Evolutionary conservation across 2,329 filamentous ascomycete genomes (phyloP), one percentile per base, ranked within the genome.

Genomic region (Chalaropsis thielavioides): DNA sequence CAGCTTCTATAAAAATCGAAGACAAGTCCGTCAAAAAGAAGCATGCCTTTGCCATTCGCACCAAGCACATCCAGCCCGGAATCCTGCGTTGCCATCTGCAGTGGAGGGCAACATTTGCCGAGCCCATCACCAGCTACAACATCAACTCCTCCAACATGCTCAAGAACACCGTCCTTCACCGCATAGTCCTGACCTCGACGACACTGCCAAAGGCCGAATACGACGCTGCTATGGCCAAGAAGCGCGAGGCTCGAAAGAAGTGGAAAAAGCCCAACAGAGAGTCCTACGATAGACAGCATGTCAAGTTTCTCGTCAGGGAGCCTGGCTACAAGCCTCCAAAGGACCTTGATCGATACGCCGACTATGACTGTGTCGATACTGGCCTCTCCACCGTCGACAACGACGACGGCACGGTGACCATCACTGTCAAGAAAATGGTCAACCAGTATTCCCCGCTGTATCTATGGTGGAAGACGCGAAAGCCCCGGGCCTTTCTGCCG

Each of bases 101-200:
- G 51, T 67, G 65, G 65, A 40, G 60, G 15, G 65, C 62, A 6
- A 67, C 65, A 19, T 67, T 67, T 51, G 17, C 51, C n/a, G 2
- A 24, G 15, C 65, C 62, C 13, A 38, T 67, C n/a, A 64, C 46
- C 2, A 31, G 46, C 15, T 13, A 17, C 19, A 35, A 19, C 13
- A 17, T 67, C 8, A 44, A 61, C 43, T 17, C 13, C 10, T 31
- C 35, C 19, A 24, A 27, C 17, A n/a, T 64, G 38, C 56, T 64
- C n/a, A 49, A 49, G n/a, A 49, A n/a, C 40, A 22, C 17, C 5
- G 38, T 62, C 15, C 15, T 31, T 8, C 41, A 62, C 31, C 22
- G 31, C 40, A 22, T 54, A 2, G 49, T 58, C 1, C n/a, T 35
- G 27, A 35, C 15, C 40, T 35, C 24, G 38, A 43, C 40, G 19